Evolutionary conservation across 805 yeast genomes (phyloP), one percentile per base, ranked within the genome.

Genomic region (Tetrapisispora iriomotensis): DNA sequence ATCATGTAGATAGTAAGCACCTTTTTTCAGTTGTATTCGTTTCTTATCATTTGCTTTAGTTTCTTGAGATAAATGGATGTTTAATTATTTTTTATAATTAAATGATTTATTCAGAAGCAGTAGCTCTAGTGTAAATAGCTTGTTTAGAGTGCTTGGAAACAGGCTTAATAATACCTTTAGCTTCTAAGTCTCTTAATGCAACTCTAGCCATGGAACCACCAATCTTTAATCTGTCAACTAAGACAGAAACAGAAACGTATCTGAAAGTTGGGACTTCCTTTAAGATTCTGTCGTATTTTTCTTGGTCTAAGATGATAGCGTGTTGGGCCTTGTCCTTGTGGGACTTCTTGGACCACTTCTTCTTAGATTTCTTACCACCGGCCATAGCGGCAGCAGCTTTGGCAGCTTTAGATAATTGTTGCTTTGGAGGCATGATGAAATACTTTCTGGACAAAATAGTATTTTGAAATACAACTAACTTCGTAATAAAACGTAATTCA

Each of bases 301-400:
- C 94, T 78, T 92, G 96, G 73, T 92, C 99, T 65, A 92, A 77
- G 70, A 84, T 75, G 65, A 92, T 88, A 67, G 87, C 80, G 80
- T 92, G 98, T 71, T 85, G 90, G 63, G 98, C 97, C 94, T 84
- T 90, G 76, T 92, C 99, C 88, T 94, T 92, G 72, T 87, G 95
- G 82, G 94, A 87, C 74, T 96, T 96, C 82, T 90, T 88, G 83
- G 94, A 84, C 98, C 97, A 92, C 95, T 92, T 92, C 94, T 92
- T 90, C 87, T 92, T 92, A 74, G 95, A 86, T 70, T 90, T 87
- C 84, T 88, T 88, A 82, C 96, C 95, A 83, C 96, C 96, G 71
- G 96, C 96, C 82, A 86, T 77, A 72, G 96, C 97, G 77, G 97
- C 97, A 67, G 97, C 96, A 68, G 96, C 96, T 79, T 90, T 90